Evolutionary conservation across 2,329 filamentous ascomycete species (phyloP).

Genomic region (Fusarium lateritium): DNA sequence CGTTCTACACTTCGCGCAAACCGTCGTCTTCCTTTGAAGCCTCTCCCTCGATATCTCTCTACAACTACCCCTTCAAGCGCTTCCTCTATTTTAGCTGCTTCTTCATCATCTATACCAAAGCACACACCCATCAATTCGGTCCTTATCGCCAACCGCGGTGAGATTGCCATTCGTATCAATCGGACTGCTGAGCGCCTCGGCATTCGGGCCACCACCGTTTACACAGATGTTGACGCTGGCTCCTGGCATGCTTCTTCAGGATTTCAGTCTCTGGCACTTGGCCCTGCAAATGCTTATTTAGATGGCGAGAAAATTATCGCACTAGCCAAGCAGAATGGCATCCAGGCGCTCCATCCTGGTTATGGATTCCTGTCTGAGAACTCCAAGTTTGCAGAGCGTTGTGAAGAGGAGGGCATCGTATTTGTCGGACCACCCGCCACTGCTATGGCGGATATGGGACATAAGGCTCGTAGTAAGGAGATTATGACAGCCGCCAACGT

Average conservation of each 20-base stretch:
- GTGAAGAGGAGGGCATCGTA: constrained; percentile 88
- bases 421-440: constrained; percentile 93
- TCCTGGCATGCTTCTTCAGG: constrained; percentile 92
- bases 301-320: constrained; percentile 94
- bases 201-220: constrained; percentile 93
- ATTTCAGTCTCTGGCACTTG: constrained; percentile 86
- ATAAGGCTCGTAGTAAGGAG: constrained; percentile 93
- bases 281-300: constrained; percentile 87
- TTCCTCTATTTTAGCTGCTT: constrained; percentile 53
- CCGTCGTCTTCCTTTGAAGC: constrained; percentile 64
- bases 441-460: constrained; percentile 91
- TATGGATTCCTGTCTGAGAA: constrained; percentile 98
- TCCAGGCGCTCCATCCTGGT: constrained; percentile 93
- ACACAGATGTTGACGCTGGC: constrained; percentile 89
- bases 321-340: constrained; percentile 87
- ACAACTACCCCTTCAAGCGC: constrained; percentile 53
- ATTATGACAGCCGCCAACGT: constrained; percentile 98
- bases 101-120: constrained; percentile 52
- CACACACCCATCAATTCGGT: constrained; percentile 78
- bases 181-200: constrained; percentile 89
- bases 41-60: constrained; percentile 58
- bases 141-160: constrained; percentile 95
- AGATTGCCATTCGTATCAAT: constrained; percentile 95
- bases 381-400: constrained; percentile 88
- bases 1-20: constrained; percentile 67